phyloP scores from a whole-genome alignment of 352 stramenopile genomes.

The Phytophthora meadii region DNA sequence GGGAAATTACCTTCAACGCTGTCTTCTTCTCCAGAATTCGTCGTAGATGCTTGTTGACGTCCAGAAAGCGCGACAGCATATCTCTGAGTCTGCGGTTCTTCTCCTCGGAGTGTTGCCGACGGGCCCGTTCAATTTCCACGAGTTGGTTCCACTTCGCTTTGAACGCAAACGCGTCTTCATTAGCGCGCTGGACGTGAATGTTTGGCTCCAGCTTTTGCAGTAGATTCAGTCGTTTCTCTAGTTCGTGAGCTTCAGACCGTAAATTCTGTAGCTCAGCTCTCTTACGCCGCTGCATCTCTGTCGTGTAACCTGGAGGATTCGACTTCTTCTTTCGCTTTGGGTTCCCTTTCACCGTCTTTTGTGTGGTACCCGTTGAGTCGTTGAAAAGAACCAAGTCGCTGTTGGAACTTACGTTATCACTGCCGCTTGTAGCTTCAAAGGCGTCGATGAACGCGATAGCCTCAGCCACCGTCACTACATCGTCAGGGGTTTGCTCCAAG shows the following conservation, averaged over 20 bases:
- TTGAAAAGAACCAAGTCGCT: not conserved
- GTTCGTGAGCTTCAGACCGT: slow-evolving; percentile 18
- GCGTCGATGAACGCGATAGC: slow-evolving; percentile 24
- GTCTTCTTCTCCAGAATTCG: slow-evolving; percentile 21
- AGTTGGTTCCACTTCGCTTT: slow-evolving; percentile 20
- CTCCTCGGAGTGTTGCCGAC: slow-evolving; percentile 26
- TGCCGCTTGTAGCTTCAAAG: slow-evolving; percentile 5
- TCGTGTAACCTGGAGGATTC: slow-evolving; percentile 28
- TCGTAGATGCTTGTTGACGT: slow-evolving; percentile 19
- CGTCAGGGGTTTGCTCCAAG: slow-evolving; percentile 2
- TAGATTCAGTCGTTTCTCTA: slow-evolving; percentile 15
- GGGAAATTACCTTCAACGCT: slow-evolving; percentile 11
- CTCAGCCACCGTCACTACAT: slow-evolving; percentile 8
- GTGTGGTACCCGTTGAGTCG: not conserved
- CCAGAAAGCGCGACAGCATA: slow-evolving; percentile 14
- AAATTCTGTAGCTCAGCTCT: slow-evolving; percentile 30
- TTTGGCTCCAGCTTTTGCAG: slow-evolving; percentile 6
- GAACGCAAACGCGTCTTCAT: not conserved
- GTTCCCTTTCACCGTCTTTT: not conserved
- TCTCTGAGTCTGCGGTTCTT: slow-evolving; percentile 29
- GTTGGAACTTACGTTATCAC: not conserved
- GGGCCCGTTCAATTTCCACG: slow-evolving; percentile 4
- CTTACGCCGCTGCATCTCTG: slow-evolving; percentile 23
- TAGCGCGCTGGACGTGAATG: not conserved
- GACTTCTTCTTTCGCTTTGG: slow-evolving; percentile 7